Evolutionary conservation across 2,329 filamentous ascomycete genomes (phyloP).

Genomic region (Kalaharituber pfeilii): DNA sequence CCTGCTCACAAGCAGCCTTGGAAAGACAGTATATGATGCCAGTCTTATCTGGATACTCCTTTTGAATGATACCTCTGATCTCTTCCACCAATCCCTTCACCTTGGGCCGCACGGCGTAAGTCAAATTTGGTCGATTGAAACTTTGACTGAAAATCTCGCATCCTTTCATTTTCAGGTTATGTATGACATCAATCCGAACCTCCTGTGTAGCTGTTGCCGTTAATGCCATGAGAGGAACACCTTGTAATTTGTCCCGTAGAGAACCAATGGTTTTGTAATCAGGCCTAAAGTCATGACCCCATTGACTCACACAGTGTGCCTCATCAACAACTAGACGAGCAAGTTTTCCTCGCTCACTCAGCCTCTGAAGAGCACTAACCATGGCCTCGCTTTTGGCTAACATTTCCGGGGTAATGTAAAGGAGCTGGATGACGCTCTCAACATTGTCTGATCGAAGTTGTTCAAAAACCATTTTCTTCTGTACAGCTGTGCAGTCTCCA

Average conservation of each 20-base stretch:
- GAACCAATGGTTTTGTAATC: slow-evolving; percentile 80
- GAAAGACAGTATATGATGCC: slow-evolving; percentile 92
- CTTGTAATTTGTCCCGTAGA: slow-evolving; percentile 50
- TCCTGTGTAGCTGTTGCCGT: slow-evolving; percentile 90
- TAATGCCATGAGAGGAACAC: slow-evolving; percentile 80
- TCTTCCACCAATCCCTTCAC: slow-evolving; percentile 34
- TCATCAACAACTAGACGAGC: slow-evolving; percentile 93
- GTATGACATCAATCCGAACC: slow-evolving; percentile 78
- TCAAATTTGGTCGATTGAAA: slow-evolving; percentile 91
- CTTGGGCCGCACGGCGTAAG: slow-evolving; percentile 69
- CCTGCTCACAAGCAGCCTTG: slow-evolving; percentile 60
- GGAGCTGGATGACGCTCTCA: slow-evolving; percentile 62
- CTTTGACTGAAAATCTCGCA: slow-evolving; percentile 76
- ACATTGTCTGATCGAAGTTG: slow-evolving; percentile 45
- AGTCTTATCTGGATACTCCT: slow-evolving; percentile 50
- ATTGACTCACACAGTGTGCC: slow-evolving; percentile 98
- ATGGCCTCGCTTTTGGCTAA: slow-evolving; percentile 63
- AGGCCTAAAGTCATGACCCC: slow-evolving; percentile 94
- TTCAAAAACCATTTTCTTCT: slow-evolving; percentile 49
- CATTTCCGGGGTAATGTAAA: slow-evolving; percentile 97
- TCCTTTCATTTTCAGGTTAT: slow-evolving; percentile 66
- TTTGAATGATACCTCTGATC: slow-evolving; percentile 50
- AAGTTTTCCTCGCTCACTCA: slow-evolving; percentile 56
- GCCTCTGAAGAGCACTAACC: slow-evolving; percentile 42
- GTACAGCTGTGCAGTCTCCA: slow-evolving; percentile 47